phyloP scores from a whole-genome alignment of 208 protist genomes.

The Leishmania arabica region DNA sequence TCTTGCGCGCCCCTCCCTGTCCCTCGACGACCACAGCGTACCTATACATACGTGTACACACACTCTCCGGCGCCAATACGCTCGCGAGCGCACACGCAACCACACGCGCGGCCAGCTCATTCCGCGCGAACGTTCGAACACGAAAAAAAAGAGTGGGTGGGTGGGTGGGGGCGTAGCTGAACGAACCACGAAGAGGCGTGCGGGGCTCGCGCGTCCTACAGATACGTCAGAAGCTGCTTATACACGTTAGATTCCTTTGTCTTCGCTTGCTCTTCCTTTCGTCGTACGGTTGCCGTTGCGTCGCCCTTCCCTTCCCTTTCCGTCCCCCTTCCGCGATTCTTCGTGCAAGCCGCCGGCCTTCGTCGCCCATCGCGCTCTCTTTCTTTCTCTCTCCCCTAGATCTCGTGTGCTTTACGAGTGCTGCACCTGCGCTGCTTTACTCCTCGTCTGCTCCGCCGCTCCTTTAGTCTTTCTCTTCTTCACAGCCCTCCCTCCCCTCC shows the following conservation, averaged over 20 bases:
- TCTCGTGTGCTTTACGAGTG: not conserved
- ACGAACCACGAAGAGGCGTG: not conserved
- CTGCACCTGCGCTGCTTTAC: not conserved
- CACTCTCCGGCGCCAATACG: not conserved
- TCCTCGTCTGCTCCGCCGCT: not conserved
- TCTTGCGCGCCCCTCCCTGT: not conserved
- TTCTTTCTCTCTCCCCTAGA: not conserved
- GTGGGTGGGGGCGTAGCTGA: too few relatives aligned
- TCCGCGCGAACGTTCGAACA: not conserved
- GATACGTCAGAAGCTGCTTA: not conserved
- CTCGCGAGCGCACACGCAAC: not conserved
- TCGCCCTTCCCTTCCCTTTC: too few relatives aligned
- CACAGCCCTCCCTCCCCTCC: not conserved
- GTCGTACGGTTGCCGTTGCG: not conserved
- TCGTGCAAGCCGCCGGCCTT: not conserved
- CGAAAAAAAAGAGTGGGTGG: not conserved
- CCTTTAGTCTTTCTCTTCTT: not conserved
- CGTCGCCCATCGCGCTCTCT: not conserved
- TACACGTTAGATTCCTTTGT: not conserved
- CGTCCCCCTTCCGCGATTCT: not conserved
- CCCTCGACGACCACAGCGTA: too few relatives aligned
- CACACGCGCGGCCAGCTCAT: not conserved
- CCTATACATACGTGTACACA: not conserved
- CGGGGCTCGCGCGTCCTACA: not conserved
- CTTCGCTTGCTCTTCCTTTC: not conserved